Percentiles rank a stretch among this genome's conserved stretches.
Evolutionary conservation across 768 basidiomycete species (phyloP).

Genomic region (Boletus sp.): DNA sequence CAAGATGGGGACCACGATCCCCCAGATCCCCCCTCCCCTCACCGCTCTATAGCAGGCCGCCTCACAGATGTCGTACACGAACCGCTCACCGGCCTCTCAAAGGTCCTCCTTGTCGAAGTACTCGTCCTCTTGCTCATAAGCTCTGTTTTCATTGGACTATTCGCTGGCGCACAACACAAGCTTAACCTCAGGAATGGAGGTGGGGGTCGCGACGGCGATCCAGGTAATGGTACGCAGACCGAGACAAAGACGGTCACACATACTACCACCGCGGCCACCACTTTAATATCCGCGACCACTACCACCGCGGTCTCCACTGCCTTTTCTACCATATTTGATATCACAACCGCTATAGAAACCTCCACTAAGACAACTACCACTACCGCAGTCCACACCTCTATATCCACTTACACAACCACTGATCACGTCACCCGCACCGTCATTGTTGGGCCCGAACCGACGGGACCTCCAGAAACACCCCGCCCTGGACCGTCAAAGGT

Average conservation of each 20-base stretch:
- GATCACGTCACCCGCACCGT: slow-evolving; percentile 38
- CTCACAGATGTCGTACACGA: slow-evolving; percentile 62
- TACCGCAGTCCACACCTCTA: slow-evolving; percentile 35
- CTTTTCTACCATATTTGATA: slow-evolving; percentile 31
- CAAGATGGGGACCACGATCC: slow-evolving; percentile 37
- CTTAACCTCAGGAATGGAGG: slow-evolving; percentile 50
- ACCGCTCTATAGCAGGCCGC: slow-evolving; percentile 24
- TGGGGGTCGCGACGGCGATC: slow-evolving; percentile 23
- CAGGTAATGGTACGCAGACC: slow-evolving; percentile 35
- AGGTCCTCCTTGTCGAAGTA: slow-evolving; percentile 71
- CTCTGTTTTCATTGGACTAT: slow-evolving; percentile 90
- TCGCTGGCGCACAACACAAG: slow-evolving; percentile 83
- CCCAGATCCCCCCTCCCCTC: slow-evolving; percentile 37
- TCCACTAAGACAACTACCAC: slow-evolving; percentile 38
- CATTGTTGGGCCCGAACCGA: slow-evolving; percentile 39
- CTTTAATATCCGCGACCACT: slow-evolving; percentile 29
- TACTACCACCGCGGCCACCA: slow-evolving; percentile 31
- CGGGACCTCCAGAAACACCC: slow-evolving; percentile 46
- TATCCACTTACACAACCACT: slow-evolving; percentile 38
- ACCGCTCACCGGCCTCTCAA: slow-evolving; percentile 79
- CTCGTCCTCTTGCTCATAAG: slow-evolving; percentile 78
- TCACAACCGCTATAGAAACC: slow-evolving; percentile 39
- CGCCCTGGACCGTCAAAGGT: slow-evolving; percentile 60
- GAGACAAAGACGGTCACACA: slow-evolving; percentile 32
- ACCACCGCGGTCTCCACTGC: slow-evolving; percentile 35